phyloP scores from a whole-genome alignment of 2,329 filamentous ascomycete species.

The Pseudocercospora cruenta region DNA sequence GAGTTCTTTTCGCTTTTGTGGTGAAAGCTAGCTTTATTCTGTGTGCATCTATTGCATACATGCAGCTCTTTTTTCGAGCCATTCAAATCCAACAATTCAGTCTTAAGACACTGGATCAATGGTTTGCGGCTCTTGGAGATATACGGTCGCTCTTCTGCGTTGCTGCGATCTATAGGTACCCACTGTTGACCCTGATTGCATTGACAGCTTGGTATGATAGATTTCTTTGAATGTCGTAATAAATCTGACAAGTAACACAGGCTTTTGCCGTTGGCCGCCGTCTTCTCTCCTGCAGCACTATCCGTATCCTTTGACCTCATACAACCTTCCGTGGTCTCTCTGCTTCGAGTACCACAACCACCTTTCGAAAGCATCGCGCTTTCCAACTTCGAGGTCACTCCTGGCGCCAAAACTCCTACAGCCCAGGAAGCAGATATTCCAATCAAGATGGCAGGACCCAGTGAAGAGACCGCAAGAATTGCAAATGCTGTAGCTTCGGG shows the following conservation, averaged over 20 bases:
- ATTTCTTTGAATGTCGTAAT: too few relatives aligned
- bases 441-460: neutral
- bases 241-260: neutral
- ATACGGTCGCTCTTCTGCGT: conserved; percentile 10
- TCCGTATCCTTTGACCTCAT: conserved; percentile 18
- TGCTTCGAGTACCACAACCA: conserved; percentile 9
- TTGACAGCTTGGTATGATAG: conserved; percentile 17
- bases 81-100: conserved; percentile 2
- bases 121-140: conserved; percentile 19
- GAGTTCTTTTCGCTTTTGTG: conserved; percentile 25
- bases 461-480: conserved; percentile 9
- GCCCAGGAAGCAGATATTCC: neutral
- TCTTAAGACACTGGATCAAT: conserved; percentile 17
- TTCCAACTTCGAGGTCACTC: neutral
- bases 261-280: conserved; percentile 18
- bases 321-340: conserved; percentile 2
- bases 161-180: conserved; percentile 15
- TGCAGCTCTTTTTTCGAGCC: conserved; percentile 21
- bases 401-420: too few relatives aligned
- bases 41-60: conserved; percentile 21
- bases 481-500: conserved; percentile 10
- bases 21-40: conserved; percentile 22
- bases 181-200: conserved; percentile 15
- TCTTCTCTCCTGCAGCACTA: conserved; percentile 16
- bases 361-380: conserved; percentile 17